These are phyloP conservation scores for Poa annua DNA, from an alignment of 176 grass and related monocot genomes.

Conservation along the genomic window DNA sequence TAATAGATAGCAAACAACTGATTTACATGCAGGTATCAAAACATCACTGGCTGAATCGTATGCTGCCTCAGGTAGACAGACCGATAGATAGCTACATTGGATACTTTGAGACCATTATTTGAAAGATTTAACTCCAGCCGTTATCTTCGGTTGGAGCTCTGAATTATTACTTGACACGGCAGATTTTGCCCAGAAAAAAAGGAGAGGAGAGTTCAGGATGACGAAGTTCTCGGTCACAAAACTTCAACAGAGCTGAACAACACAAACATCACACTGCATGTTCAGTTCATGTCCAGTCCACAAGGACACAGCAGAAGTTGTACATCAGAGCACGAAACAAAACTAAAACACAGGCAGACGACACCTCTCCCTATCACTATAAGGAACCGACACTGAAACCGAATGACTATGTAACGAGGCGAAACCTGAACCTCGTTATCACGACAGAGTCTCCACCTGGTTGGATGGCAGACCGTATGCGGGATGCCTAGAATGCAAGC, in stretches of 20 bases:
- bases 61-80: background rate
- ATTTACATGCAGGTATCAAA: constrained; percentile 20
- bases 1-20: constrained; percentile 14
- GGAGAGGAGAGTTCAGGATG: background rate
- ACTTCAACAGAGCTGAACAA: constrained; percentile 41
- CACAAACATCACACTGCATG: constrained; percentile 39
- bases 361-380: constrained; percentile 44
- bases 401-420: constrained; percentile 1
- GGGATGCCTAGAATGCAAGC: constrained; percentile 10
- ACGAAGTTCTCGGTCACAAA: constrained; percentile 32
- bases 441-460: constrained; percentile 16
- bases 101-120: background rate
- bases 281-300: constrained; percentile 49
- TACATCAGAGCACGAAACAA: constrained; percentile 52
- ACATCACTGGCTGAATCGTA: constrained; percentile 29
- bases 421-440: constrained; percentile 25
- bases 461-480: constrained; percentile 10
- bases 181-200: background rate
- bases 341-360: constrained; percentile 42
- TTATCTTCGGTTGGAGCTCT: background rate
- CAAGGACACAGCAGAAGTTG: constrained; percentile 59
- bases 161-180: background rate
- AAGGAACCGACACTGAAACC: constrained; percentile 23
- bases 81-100: background rate
- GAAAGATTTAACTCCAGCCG: background rate